Percentiles rank a stretch among this genome's conserved stretches.
Conservation (phyloP, 2,329 filamentous ascomycete species). For the Exophiala viscosa region DNA sequence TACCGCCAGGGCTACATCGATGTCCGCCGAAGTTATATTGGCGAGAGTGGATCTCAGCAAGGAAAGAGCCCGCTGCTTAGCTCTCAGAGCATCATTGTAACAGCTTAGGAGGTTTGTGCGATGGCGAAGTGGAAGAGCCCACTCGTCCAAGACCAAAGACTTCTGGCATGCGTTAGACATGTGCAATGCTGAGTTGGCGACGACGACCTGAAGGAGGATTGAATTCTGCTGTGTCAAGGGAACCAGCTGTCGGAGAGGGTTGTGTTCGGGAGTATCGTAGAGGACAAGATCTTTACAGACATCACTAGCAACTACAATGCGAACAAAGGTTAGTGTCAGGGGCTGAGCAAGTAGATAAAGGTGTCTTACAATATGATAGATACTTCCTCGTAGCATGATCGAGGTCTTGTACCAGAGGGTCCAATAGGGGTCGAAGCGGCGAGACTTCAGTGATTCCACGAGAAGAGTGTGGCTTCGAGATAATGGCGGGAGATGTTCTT, state of each 20-base stretch:
- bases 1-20: slow-evolving; percentile 43
- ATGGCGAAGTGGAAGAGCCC: neutral
- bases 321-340: neutral
- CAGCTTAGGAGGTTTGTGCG: neutral
- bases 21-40: slow-evolving; percentile 28
- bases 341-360: neutral
- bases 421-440: slow-evolving; percentile 13
- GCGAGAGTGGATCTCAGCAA: neutral
- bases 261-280: slow-evolving; percentile 44
- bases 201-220: slow-evolving; percentile 44
- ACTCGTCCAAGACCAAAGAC: neutral
- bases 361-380: neutral
- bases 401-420: slow-evolving; percentile 42
- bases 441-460: neutral
- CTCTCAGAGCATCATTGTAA: neutral
- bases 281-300: slow-evolving; percentile 46
- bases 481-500: neutral
- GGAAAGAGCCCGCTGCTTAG: neutral
- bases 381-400: slow-evolving; percentile 23
- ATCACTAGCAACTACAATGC: slow-evolving; percentile 24
- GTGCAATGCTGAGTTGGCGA: slow-evolving; percentile 35
- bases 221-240: slow-evolving; percentile 44
- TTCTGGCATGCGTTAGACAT: slow-evolving; percentile 3
- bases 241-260: slow-evolving; percentile 49
- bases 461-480: neutral